Percentiles rank a stretch among this genome's conserved stretches.
phyloP scores from a whole-genome alignment of 257 asterid species.

The Scutellaria minor region DNA sequence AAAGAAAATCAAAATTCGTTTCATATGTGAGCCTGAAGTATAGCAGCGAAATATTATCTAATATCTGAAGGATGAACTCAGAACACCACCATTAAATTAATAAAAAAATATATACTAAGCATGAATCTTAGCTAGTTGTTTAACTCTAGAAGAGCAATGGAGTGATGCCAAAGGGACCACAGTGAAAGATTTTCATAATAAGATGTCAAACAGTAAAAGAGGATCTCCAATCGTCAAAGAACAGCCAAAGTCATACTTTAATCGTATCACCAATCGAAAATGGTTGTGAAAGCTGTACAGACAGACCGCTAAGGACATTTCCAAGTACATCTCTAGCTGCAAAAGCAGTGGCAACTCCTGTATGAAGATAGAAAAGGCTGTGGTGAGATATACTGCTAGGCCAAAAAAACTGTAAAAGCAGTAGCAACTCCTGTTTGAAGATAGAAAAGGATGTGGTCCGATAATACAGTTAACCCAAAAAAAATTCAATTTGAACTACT shows the following conservation, averaged over 20 bases:
- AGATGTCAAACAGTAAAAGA: conserved; percentile 21
- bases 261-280: conserved; percentile 90
- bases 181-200: conserved; percentile 11
- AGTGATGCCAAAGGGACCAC: conserved; percentile 2
- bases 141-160: conserved; percentile 17
- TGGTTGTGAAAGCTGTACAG: conserved; percentile 77
- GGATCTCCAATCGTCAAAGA: conserved; percentile 8
- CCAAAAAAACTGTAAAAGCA: conserved; percentile 70
- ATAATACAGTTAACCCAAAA: conserved; percentile 14
- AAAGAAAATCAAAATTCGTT: background rate
- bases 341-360: conserved; percentile 99
- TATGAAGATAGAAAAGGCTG: conserved; percentile 27
- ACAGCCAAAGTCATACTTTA: conserved; percentile 55
- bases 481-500: background rate
- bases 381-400: conserved; percentile 29
- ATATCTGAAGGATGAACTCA: background rate
- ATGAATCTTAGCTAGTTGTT: conserved; percentile 18
- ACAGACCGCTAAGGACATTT: conserved; percentile 84
- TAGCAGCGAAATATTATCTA: background rate
- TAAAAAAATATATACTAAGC: conserved; percentile 6
- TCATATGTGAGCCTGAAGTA: background rate
- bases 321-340: conserved; percentile 93
- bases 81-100: background rate
- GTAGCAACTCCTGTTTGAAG: conserved; percentile 88
- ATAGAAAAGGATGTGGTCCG: conserved; percentile 31